Evolutionary conservation across 306 rosid species (phyloP), one percentile per base, ranked within the genome.

Genomic region (Dicorynia guianensis): DNA sequence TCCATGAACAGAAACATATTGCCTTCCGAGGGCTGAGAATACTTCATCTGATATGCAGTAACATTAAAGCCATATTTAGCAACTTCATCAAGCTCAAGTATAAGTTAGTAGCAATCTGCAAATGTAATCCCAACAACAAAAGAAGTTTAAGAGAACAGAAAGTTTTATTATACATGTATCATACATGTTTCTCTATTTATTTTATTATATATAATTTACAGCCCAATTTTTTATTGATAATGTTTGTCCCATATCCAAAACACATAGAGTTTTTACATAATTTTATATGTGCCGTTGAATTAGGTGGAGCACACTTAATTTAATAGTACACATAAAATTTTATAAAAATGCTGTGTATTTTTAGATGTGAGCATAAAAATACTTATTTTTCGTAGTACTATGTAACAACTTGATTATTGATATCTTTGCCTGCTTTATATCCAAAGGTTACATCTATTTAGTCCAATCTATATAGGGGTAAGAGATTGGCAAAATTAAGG

Each of bases 11-110:
- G 2, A 2, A 2, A 25, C 30, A 25, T 25, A 25, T 2, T 83
- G 79, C 87, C 87, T 83, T 76, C 79, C 79, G 36, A 83, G 79
- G 19, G 87, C 82, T 5, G 84, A 71, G 77, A 60, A 58, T 53
- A 67, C 69, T 46, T 76, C 66, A 71, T 25, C 49, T 65, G 84
- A 68, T n/a, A n/a, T 17, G 19, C 76, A 15, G 20, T 12, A 69
- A n/a, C 73, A 0, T 25, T 72, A 57, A 18, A 59, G 14, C 53
- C 74, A 67, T 67, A 18, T 60, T 38, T 50, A 44, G 63, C 33
- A 53, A 83, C 39, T 40, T 71, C 71, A 64, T 83, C 87, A 53
- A 83, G 87, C 79, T 83, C 87, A 42, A 83, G 80, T 60, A 76
- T 83, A n/a, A 83, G 48, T 57, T 76, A 84, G 77, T 76, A 83